phyloP scores from a whole-genome alignment of 176 grass and related monocot genomes.

The Cymbopogon citratus region DNA sequence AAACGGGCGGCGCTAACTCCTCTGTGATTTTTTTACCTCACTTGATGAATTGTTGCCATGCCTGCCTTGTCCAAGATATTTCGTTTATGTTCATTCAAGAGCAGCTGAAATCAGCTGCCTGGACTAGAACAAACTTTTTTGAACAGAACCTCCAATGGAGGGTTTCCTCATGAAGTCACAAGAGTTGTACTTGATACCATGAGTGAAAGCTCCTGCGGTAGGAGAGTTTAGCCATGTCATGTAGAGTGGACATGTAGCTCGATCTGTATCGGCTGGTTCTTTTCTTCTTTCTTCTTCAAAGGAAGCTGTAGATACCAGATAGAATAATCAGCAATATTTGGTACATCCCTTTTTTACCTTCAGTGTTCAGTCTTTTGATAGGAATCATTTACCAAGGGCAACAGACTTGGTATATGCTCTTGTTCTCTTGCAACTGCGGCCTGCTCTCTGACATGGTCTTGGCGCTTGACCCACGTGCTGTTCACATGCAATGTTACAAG shows the following conservation, averaged over 20 bases:
- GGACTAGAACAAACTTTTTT: conserved; percentile 31
- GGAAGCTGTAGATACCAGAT: conserved; percentile 54
- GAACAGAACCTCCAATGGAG: conserved; percentile 29
- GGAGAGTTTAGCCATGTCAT: conserved; percentile 42
- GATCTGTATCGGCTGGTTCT: conserved; percentile 38
- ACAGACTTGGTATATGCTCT: neutral
- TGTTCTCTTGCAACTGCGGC: neutral
- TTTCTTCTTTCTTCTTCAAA: conserved; percentile 37
- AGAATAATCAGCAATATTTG: conserved; percentile 50
- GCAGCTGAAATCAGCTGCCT: conserved; percentile 25
- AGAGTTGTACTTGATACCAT: conserved; percentile 19
- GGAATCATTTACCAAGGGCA: neutral
- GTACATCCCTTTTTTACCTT: conserved; percentile 19
- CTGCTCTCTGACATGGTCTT: neutral
- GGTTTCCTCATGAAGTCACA: conserved; percentile 9
- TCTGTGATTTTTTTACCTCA: conserved; percentile 15
- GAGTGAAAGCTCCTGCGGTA: conserved; percentile 11
- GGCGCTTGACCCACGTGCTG: conserved; percentile 16
- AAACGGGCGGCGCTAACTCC: conserved; percentile 36
- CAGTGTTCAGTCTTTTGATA: conserved; percentile 12
- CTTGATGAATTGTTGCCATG: conserved; percentile 29
- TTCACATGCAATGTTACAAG: neutral
- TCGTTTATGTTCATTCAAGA: neutral
- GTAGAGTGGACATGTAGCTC: conserved; percentile 36
- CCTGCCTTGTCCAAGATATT: conserved; percentile 8